Evolutionary conservation across 2,329 filamentous ascomycete genomes (phyloP), one percentile per base, ranked within the genome.

Genomic region (Alternaria panax): DNA sequence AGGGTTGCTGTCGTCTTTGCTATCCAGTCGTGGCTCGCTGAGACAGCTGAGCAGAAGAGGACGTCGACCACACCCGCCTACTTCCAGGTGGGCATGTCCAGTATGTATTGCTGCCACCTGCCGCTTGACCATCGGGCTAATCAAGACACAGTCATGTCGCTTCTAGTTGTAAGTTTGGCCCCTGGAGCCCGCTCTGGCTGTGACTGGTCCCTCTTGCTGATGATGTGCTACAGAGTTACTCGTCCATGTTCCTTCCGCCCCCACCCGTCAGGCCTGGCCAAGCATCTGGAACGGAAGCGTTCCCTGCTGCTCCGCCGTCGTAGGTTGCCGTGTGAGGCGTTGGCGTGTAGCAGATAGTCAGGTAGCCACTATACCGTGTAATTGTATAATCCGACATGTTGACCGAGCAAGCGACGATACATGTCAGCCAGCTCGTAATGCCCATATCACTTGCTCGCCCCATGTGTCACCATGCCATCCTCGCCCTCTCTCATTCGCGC

Each of bases 51-150:
- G 59, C 78, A 87, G 57, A 86, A 83, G 79, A 89, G 87, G 77
- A 88, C 80, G 59, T 80, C 87, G 25, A 81, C 84, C 45, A 93
- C 92, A 5, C 92, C 93, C 2, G 86, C 83, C 52, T 88, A 87
- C 75, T 89, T 95, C 79, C 88, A 88, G 56, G 88, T 95, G 56
- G 85, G 88, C 78, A 95, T 96, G 91, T 88, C 91, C 20, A 73
- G 90, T 92, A 83, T 71, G 88, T 85, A 50, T 12, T 25, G 3
- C n/a, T 18, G 1, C 42, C 30, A 25, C 41, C n/a, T 38, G 14
- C 18, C 25, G 4, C 9, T 20, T 18, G 38, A 18, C 25, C 40
- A 12, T 14, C 3, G 25, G 52, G 36, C 66, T 70, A 61, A 71
- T 55, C 25, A 25, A 20, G 20, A 46, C 45, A 16, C 62, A 79